phyloP scores from a whole-genome alignment of 225 moss, liverwort and hornwort genomes.

The Sphagnum contortum region DNA sequence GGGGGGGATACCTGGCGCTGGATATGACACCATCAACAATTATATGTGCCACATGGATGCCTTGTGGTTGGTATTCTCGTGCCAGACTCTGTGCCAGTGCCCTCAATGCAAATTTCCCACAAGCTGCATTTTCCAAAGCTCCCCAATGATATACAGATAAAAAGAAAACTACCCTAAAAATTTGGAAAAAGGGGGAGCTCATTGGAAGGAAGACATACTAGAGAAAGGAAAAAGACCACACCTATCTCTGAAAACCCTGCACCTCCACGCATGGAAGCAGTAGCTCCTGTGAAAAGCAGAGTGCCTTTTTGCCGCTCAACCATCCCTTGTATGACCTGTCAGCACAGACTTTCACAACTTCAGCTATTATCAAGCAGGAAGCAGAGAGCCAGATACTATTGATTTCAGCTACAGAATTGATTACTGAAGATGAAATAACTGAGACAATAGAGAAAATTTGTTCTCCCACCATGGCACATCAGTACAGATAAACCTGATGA shows the following conservation, averaged over 20 bases:
- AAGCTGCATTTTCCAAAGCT: conserved; percentile 27
- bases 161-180: too few species aligned
- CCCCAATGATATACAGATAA: too few species aligned
- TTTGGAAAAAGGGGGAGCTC: too few species aligned
- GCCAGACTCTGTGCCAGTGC: conserved; percentile 58
- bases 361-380: too few species aligned
- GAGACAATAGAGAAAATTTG: too few species aligned
- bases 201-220: too few species aligned
- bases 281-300: conserved; percentile 53
- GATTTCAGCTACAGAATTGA: too few species aligned
- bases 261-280: conserved; percentile 54
- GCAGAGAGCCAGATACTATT: too few species aligned
- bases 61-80: conserved; percentile 64
- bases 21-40: conserved; percentile 57
- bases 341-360: background rate
- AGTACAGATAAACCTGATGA: too few species aligned
- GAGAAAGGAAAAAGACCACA: conserved; percentile 10
- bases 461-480: too few species aligned
- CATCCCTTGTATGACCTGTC: conserved; percentile 48
- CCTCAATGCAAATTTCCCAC: conserved; percentile 77
- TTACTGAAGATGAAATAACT: too few species aligned
- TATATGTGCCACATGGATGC: conserved; percentile 64
- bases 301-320: conserved; percentile 53
- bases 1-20: conserved; percentile 10
- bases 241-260: conserved; percentile 68